Conservation (phyloP, 2,329 filamentous ascomycete species). For the Drechslera avenae region DNA sequence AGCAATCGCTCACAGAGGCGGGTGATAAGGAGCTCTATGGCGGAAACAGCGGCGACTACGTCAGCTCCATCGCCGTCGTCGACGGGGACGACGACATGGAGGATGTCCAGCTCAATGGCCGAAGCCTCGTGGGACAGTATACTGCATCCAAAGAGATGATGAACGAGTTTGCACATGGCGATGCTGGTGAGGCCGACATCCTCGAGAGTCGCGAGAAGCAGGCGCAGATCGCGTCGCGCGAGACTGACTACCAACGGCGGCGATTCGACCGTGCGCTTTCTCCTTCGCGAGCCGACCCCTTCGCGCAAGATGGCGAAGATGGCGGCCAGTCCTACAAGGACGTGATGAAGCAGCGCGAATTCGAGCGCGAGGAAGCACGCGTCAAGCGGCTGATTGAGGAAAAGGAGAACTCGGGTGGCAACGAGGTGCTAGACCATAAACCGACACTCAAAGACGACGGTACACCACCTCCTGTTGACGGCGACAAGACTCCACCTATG, state of each 20-base stretch:
- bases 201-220: conserved; percentile 85
- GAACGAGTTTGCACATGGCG: conserved; percentile 89
- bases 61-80: conserved; percentile 81
- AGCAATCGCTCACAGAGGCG: conserved; percentile 86
- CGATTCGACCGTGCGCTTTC: conserved; percentile 84
- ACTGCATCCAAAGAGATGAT: conserved; percentile 91
- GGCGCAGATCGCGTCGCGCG: conserved; percentile 86
- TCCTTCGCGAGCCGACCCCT: conserved; percentile 83
- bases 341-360: conserved; percentile 85
- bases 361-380: conserved; percentile 92
- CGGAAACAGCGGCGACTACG: conserved; percentile 77
- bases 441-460: conserved; percentile 72
- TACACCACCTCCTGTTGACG: conserved; percentile 65
- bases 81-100: conserved; percentile 81
- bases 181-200: conserved; percentile 90
- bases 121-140: conserved; percentile 89
- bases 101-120: conserved; percentile 67
- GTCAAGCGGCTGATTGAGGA: conserved; percentile 81
- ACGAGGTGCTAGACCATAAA: conserved; percentile 68
- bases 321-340: conserved; percentile 85
- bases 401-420: conserved; percentile 66
- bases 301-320: conserved; percentile 73
- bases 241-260: conserved; percentile 97
- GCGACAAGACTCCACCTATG: conserved; percentile 70
- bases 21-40: conserved; percentile 87